These are phyloP conservation scores for Ceratobasidium sp. DNA, from an alignment of 1,284 basidiomycete genomes.

Conservation along the genomic window DNA sequence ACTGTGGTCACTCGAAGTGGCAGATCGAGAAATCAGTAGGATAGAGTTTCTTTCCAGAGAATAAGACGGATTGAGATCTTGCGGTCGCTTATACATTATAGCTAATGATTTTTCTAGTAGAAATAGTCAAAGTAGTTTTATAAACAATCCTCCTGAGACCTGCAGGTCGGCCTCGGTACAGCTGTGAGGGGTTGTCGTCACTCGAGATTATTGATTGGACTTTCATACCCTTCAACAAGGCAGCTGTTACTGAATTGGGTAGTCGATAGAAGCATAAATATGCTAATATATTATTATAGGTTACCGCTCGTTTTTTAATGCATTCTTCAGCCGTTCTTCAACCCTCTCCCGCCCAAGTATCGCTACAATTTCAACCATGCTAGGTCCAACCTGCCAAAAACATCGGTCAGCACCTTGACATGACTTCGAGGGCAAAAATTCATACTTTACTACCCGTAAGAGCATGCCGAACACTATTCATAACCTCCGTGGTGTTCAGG, in stretches of 20 bases:
- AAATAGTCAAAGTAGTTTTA: not conserved
- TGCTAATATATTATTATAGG: not conserved
- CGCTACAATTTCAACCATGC: constrained; percentile 63
- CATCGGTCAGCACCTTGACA: not conserved
- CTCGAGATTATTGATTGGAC: too few species aligned
- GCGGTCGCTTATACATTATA: not conserved
- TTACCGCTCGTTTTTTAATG: constrained; percentile 4
- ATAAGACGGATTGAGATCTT: not conserved
- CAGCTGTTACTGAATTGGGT: not conserved
- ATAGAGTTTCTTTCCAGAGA: not conserved
- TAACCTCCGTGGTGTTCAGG: constrained; percentile 69
- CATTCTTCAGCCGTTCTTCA: constrained; percentile 55
- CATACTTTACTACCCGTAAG: constrained; percentile 84
- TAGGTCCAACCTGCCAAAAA: constrained; percentile 64
- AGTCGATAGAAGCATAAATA: not conserved
- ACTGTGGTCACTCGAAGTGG: constrained; percentile 25
- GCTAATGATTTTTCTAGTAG: too few species aligned
- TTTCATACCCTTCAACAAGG: too few species aligned
- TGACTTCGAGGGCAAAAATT: constrained; percentile 30
- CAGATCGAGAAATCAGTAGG: constrained; percentile 1
- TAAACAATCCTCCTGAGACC: too few species aligned
- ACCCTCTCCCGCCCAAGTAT: constrained; percentile 62
- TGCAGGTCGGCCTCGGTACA: too few species aligned
- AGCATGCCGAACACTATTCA: constrained; percentile 81
- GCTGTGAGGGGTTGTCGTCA: too few species aligned